Evolutionary conservation across 1,284 basidiomycete genomes (phyloP).

Genomic region (Psilocybe mexicana): DNA sequence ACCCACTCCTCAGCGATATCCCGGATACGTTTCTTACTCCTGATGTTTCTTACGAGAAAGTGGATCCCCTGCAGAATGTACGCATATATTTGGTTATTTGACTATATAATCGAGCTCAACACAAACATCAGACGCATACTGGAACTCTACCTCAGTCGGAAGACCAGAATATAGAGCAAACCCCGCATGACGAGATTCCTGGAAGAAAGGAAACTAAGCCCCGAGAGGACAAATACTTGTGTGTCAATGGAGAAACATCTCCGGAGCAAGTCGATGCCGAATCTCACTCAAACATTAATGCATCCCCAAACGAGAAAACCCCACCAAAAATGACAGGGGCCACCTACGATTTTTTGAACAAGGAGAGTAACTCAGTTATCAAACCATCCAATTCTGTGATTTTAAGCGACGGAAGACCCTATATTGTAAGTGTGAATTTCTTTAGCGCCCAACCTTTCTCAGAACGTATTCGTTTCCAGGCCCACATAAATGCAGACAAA

Average conservation of each 20-base stretch:
- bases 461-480: neutral
- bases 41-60: constrained; percentile 7
- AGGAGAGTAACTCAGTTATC: neutral
- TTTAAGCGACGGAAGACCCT: neutral
- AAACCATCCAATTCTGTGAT: neutral
- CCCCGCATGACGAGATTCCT: neutral
- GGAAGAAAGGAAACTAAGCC: neutral
- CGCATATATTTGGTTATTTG: constrained; percentile 24
- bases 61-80: constrained; percentile 14
- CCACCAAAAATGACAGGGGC: neutral
- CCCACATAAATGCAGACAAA: neutral
- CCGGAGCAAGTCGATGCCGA: neutral
- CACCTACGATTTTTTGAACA: neutral
- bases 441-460: neutral
- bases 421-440: neutral
- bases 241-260: too few species aligned
- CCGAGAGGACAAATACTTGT: too few species aligned
- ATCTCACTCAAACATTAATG: neutral
- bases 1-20: constrained; percentile 9
- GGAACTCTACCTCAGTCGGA: neutral
- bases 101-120: neutral
- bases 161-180: neutral
- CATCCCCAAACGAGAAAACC: neutral
- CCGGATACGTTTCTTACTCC: constrained; percentile 15
- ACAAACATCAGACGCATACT: neutral